These are phyloP conservation scores for Lachnellula willkommii DNA, from an alignment of 2,329 filamentous ascomycete species.

Conservation along the genomic window DNA sequence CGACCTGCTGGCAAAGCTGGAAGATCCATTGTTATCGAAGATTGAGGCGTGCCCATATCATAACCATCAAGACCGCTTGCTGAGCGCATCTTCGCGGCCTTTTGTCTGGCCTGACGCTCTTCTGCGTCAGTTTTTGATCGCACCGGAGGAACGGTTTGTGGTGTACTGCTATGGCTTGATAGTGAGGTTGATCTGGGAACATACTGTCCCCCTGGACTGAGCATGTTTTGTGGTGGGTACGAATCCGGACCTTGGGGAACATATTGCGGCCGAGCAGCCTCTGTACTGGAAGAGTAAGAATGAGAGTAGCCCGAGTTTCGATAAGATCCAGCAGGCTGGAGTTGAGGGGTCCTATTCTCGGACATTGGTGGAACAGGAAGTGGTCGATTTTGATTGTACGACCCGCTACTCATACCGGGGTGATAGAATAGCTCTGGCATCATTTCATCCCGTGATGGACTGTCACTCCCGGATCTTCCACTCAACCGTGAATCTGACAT, in stretches of 20 bases:
- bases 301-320: slow-evolving; percentile 46
- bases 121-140: slow-evolving; percentile 90
- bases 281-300: slow-evolving; percentile 44
- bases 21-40: slow-evolving; percentile 67
- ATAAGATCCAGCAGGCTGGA: slow-evolving; percentile 56
- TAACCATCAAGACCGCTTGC: slow-evolving; percentile 51
- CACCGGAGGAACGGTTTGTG: slow-evolving; percentile 73
- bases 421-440: slow-evolving; percentile 93
- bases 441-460: slow-evolving; percentile 65
- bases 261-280: slow-evolving; percentile 28
- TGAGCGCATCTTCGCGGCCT: slow-evolving; percentile 48
- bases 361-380: slow-evolving; percentile 53
- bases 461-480: slow-evolving; percentile 51
- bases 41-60: slow-evolving; percentile 46
- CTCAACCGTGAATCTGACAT: slow-evolving; percentile 43
- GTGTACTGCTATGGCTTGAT: slow-evolving; percentile 73
- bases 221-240: slow-evolving; percentile 40
- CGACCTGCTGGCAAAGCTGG: slow-evolving; percentile 76
- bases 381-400: slow-evolving; percentile 56
- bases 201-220: slow-evolving; percentile 34
- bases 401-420: slow-evolving; percentile 62
- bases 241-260: slow-evolving; percentile 26
- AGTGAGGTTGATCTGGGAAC: slow-evolving; percentile 75
- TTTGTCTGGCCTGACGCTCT: slow-evolving; percentile 52
- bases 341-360: slow-evolving; percentile 40